A percentile compares a stretch with the other conserved stretches of the same genome.
Conservation (phyloP, 768 basidiomycete species). For the Collybiopsis confluens region DNA sequence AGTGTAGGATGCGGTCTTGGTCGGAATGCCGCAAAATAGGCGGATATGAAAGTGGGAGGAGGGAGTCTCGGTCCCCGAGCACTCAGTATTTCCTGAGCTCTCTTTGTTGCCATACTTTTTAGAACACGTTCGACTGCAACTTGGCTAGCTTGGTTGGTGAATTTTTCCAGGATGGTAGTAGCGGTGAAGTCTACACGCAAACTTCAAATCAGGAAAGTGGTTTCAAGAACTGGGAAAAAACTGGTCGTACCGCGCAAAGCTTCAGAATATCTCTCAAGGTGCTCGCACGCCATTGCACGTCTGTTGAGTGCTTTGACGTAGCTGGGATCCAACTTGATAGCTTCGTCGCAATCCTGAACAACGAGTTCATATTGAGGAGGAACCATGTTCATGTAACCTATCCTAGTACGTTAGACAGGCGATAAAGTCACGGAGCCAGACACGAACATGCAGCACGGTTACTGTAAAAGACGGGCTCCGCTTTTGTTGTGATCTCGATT, state of each 20-base stretch:
- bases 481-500: conserved; percentile 68
- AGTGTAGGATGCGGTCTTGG: conserved; percentile 65
- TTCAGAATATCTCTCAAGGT: conserved; percentile 67
- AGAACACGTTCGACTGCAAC: conserved; percentile 88
- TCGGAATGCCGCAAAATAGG: conserved; percentile 97
- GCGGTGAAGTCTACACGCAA: conserved; percentile 92
- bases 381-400: conserved; percentile 88
- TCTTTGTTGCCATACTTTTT: conserved; percentile 71
- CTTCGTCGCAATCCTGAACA: conserved; percentile 84
- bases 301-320: conserved; percentile 93
- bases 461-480: conserved; percentile 92
- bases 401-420: background rate
- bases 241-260: conserved; percentile 65
- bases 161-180: conserved; percentile 91
- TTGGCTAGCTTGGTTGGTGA: conserved; percentile 77
- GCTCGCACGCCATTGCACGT: conserved; percentile 81
- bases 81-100: conserved; percentile 67
- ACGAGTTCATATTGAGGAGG: conserved; percentile 82
- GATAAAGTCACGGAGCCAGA: background rate
- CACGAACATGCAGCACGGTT: conserved; percentile 92
- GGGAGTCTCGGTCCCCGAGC: conserved; percentile 78
- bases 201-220: background rate
- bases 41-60: conserved; percentile 86
- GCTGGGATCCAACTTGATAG: conserved; percentile 73
- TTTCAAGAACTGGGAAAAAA: background rate